Percentiles rank a stretch among this genome's conserved stretches.
Conservation (phyloP, 768 basidiomycete species). For the Crucibulum laeve region DNA sequence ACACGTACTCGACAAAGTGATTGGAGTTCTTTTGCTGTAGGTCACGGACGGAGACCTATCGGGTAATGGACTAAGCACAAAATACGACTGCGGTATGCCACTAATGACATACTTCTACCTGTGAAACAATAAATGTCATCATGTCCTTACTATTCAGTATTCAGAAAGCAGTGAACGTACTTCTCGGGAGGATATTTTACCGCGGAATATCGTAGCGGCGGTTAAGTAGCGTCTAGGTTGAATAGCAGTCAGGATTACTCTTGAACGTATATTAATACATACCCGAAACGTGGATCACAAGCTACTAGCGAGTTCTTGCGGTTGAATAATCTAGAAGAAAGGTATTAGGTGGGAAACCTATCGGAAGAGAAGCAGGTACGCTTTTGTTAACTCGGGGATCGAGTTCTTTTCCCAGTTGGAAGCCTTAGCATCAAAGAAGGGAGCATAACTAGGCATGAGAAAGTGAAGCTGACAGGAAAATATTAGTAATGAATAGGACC, state of each 20-base stretch:
- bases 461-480: slow-evolving; percentile 72
- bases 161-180: slow-evolving; percentile 36
- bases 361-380: slow-evolving; percentile 32
- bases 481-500: neutral
- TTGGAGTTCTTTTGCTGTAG: slow-evolving; percentile 72
- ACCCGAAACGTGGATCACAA: slow-evolving; percentile 77
- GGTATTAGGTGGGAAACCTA: neutral
- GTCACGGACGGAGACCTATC: slow-evolving; percentile 64
- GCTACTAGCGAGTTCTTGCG: slow-evolving; percentile 78
- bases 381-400: slow-evolving; percentile 67
- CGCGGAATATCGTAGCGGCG: slow-evolving; percentile 84
- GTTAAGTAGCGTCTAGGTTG: slow-evolving; percentile 73
- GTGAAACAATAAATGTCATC: slow-evolving; percentile 29
- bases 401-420: slow-evolving; percentile 56
- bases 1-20: slow-evolving; percentile 74
- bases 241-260: slow-evolving; percentile 2
- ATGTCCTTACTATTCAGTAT: slow-evolving; percentile 13
- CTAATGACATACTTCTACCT: slow-evolving; percentile 48
- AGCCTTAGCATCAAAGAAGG: slow-evolving; percentile 69
- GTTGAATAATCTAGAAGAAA: slow-evolving; percentile 64
- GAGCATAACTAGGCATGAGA: slow-evolving; percentile 93
- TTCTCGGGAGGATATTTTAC: slow-evolving; percentile 75
- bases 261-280: slow-evolving; percentile 15
- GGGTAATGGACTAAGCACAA: slow-evolving; percentile 10
- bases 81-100: slow-evolving; percentile 19